Percentiles rank a stretch among this genome's conserved stretches.
phyloP scores from a whole-genome alignment of 1,284 basidiomycete species.

The Boletus chippewaensis region DNA sequence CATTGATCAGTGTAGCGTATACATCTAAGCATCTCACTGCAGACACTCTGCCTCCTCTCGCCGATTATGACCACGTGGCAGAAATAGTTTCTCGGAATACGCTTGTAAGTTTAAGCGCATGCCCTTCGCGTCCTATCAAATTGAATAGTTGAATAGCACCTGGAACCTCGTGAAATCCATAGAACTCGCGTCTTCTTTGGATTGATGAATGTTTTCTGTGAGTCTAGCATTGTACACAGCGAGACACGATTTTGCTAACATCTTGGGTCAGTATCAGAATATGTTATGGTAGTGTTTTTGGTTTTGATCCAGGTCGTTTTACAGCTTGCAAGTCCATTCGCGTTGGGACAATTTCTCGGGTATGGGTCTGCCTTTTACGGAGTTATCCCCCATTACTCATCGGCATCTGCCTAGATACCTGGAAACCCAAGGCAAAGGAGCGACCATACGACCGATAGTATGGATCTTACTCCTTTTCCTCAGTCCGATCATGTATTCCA shows the following conservation, averaged over 20 bases:
- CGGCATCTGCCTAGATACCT: conserved; percentile 12
- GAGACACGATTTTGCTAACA: background rate
- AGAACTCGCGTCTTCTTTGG: conserved; percentile 7
- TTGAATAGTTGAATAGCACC: background rate
- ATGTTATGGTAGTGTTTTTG: conserved; percentile 1
- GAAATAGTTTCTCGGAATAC: conserved; percentile 36
- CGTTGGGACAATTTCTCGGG: conserved; percentile 13
- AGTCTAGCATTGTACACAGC: background rate
- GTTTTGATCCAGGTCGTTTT: conserved; percentile 3
- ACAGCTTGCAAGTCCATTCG: conserved; percentile 9
- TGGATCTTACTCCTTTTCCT: conserved; percentile 22
- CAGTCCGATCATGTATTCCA: conserved; percentile 39
- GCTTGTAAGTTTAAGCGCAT: conserved; percentile 26
- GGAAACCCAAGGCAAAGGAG: conserved; percentile 12
- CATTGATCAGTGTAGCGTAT: conserved; percentile 43
- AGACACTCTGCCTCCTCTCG: conserved; percentile 48
- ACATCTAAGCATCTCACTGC: conserved; percentile 38
- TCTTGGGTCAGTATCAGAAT: conserved; percentile 5
- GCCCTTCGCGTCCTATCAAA: background rate
- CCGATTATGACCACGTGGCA: conserved; percentile 48
- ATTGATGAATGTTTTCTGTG: conserved; percentile 13
- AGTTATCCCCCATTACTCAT: background rate
- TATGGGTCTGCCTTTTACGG: background rate
- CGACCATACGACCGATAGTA: conserved; percentile 20
- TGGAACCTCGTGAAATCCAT: background rate